Conservation (phyloP, 768 basidiomycete species). For the Auricularia auricula-judae region DNA sequence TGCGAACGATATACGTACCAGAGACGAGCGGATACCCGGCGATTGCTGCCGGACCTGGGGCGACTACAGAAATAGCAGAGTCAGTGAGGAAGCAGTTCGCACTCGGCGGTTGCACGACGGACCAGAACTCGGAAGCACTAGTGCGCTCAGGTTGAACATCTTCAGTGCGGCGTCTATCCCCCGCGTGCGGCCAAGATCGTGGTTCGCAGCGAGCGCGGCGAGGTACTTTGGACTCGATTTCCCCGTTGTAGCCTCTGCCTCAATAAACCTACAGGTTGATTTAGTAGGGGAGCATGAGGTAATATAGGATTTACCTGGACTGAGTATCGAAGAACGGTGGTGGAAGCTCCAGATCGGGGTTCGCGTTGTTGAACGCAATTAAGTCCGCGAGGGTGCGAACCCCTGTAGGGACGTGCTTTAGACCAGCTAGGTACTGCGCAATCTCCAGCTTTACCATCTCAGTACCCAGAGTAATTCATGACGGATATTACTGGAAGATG, state of each 20-base stretch:
- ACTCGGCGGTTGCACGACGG: constrained; percentile 4
- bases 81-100: neutral
- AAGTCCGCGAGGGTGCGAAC: constrained; percentile 45
- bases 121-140: constrained; percentile 25
- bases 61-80: neutral
- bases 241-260: constrained; percentile 6
- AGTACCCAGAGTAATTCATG: neutral
- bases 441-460: neutral
- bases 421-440: constrained; percentile 1
- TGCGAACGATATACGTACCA: constrained; percentile 9
- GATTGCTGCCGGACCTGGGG: constrained; percentile 5
- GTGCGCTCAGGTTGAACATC: constrained; percentile 21
- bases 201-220: constrained; percentile 19
- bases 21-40: constrained; percentile 22
- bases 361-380: constrained; percentile 43
- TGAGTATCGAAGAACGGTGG: neutral
- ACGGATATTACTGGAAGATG: neutral
- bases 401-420: constrained; percentile 44
- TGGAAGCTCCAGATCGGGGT: constrained; percentile 36
- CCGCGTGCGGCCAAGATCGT: constrained; percentile 20
- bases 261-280: neutral
- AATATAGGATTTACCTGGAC: neutral
- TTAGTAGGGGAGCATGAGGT: neutral
- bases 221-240: constrained; percentile 14
- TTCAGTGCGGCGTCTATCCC: constrained; percentile 25